These are phyloP conservation scores for Talaromyces pinophilus DNA, from an alignment of 2,329 filamentous ascomycete species.

Conservation along the genomic window DNA sequence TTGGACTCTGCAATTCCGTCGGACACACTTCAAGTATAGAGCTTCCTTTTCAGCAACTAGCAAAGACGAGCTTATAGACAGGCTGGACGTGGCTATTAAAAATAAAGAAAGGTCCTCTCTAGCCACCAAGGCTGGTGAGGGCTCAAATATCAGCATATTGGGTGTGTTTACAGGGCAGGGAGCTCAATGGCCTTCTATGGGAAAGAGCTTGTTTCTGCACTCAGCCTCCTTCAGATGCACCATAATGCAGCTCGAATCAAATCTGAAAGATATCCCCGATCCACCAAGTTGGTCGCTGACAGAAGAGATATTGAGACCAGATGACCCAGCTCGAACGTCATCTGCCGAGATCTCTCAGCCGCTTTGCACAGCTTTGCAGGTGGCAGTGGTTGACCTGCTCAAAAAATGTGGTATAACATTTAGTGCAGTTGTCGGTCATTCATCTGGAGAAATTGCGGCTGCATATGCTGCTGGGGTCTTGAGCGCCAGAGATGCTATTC, in stretches of 20 bases:
- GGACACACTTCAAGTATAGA: conserved; percentile 9
- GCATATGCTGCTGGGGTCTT: conserved; percentile 54
- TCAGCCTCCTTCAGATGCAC: conserved; percentile 17
- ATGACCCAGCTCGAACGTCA: conserved; percentile 22
- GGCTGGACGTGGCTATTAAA: background rate
- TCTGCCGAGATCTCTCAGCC: conserved; percentile 30
- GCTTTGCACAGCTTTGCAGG: conserved; percentile 30
- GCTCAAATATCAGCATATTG: conserved; percentile 18
- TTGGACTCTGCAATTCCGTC: conserved; percentile 19
- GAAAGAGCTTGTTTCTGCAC: conserved; percentile 26
- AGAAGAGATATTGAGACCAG: conserved; percentile 26
- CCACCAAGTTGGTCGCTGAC: conserved; percentile 27
- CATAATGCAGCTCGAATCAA: conserved; percentile 1
- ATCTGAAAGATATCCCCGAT: conserved; percentile 6
- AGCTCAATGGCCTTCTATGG: conserved; percentile 35
- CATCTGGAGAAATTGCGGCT: conserved; percentile 53
- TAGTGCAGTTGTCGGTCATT: conserved; percentile 49
- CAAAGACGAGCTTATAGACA: background rate
- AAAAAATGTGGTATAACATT: conserved; percentile 36
- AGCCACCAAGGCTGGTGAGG: background rate
- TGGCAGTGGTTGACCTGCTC: conserved; percentile 28
- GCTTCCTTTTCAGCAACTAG: background rate
- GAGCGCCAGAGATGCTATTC: conserved; percentile 45
- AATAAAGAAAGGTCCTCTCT: background rate
- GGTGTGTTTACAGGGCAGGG: conserved; percentile 38